These are phyloP conservation scores for Hansfordia pulvinata DNA, from an alignment of 2,329 filamentous ascomycete genomes.

Conservation along the genomic window DNA sequence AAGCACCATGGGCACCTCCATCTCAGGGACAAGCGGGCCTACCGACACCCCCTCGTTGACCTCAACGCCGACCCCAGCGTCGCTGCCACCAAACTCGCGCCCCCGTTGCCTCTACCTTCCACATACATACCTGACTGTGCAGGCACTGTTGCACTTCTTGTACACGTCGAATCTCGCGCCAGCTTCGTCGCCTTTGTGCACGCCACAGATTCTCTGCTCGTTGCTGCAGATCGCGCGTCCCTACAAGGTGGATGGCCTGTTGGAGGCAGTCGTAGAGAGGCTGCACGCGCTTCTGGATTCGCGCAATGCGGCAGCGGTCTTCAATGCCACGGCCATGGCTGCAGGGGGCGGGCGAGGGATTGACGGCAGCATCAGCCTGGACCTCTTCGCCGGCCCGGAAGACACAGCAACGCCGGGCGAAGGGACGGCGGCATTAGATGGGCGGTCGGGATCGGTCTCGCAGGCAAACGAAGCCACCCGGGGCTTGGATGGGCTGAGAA, in stretches of 20 bases:
- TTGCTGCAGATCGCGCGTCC: conserved; percentile 85
- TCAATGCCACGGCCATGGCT: conserved; percentile 97
- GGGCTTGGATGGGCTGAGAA: conserved; percentile 25
- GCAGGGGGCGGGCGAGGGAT: conserved; percentile 83
- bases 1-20: conserved; percentile 29
- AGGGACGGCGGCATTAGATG: conserved; percentile 8
- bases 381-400: conserved; percentile 40
- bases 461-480: conserved; percentile 10
- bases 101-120: conserved; percentile 85
- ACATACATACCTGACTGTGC: conserved; percentile 79
- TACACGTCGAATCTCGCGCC: conserved; percentile 85
- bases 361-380: conserved; percentile 50
- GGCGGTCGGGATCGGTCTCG: conserved; percentile 15
- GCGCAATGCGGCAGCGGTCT: conserved; percentile 88
- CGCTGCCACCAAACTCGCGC: conserved; percentile 48
- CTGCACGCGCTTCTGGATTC: conserved; percentile 83
- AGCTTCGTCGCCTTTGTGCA: conserved; percentile 65
- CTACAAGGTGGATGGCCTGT: conserved; percentile 81
- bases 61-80: conserved; percentile 40
- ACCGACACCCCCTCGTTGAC: conserved; percentile 35
- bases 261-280: conserved; percentile 86
- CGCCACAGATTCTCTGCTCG: conserved; percentile 90
- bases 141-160: conserved; percentile 81
- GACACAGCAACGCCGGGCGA: conserved; percentile 17
- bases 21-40: conserved; percentile 23